Base-by-base conservation (phyloP, 257 asterid species). In the Rubia yunnanensis region DNA sequence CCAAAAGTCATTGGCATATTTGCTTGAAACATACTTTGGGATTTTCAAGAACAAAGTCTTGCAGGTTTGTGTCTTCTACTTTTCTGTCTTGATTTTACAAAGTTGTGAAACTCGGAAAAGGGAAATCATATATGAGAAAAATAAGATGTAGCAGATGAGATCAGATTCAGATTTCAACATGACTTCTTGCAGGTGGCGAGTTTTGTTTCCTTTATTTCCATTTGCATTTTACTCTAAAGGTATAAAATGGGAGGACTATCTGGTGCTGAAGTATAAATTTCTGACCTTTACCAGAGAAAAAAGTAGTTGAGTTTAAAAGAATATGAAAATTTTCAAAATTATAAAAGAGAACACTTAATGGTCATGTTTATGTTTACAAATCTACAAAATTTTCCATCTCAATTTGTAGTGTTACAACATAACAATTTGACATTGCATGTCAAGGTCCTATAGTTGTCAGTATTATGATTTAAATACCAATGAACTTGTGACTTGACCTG, bases 1-100 rank as follows among this genome's bases (percentile, higher is more conserved):
- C 22, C 99, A 92, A 73, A 92, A 86, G 79, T 92, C 99, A 60
- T 80, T 92, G 82, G 96, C 99, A 52, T 85, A 86, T 80, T 81
- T 92, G 80, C 95, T 92, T 68, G 97, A 92, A 73, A 64, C 81
- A 27, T 89, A 88, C 70, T 92, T 94, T 63, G 69, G 87, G 63
- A 82, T 92, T 70, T 58, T 80, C 58, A 67, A 95, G 72, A 92
- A 92, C 73, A 92, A 92, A 73, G 69, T 80, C 63, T 80, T 92
- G 48, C 99, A 92, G 97, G 99, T 89, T 66, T 64, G 59, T 35
- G 30, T 49, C 14, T 64, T 49, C 7, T 10, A 15, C 24, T 13
- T 10, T 10, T 59, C 22, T 38, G 10, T 49, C 69, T 49, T 5
- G 32, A 34, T 26, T 60, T 49, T 48, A 34, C 34, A 10, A 22